Percentiles rank a stretch among this genome's conserved stretches.
Conservation (phyloP, 1,284 basidiomycete genomes). For the Apiotrichum akiyoshidainum region DNA sequence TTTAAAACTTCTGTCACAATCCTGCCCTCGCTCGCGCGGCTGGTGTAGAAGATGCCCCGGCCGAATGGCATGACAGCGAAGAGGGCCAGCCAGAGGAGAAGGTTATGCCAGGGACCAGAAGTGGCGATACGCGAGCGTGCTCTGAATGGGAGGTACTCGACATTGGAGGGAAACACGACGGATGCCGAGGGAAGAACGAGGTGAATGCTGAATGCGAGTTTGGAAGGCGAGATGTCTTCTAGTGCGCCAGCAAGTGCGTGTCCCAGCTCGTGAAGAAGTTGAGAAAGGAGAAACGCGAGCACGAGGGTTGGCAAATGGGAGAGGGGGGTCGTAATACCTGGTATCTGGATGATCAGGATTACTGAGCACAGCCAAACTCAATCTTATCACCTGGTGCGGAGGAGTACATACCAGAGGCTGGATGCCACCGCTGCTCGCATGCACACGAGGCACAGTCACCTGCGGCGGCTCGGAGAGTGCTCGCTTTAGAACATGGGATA, state of each 20-base stretch:
- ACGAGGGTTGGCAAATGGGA: conserved; percentile 43
- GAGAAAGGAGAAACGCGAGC: conserved; percentile 40
- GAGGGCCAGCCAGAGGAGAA: conserved; percentile 30
- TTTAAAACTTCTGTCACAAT: conserved; percentile 31
- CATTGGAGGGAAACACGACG: conserved; percentile 36
- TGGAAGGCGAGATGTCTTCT: conserved; percentile 37
- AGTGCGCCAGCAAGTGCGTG: conserved; percentile 44
- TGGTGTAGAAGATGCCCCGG: conserved; percentile 31
- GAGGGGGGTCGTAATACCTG: conserved; percentile 45
- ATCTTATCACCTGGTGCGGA: not conserved
- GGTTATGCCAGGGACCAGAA: conserved; percentile 45
- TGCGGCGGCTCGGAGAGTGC: conserved; percentile 4
- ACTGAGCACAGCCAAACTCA: not conserved
- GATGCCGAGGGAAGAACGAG: conserved; percentile 39
- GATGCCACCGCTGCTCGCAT: conserved; percentile 22
- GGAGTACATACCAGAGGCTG: conserved; percentile 33
- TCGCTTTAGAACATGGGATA: conserved; percentile 1
- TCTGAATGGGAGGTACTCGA: conserved; percentile 32
- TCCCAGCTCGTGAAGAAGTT: conserved; percentile 47
- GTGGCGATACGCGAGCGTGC: conserved; percentile 42
- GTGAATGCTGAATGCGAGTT: conserved; percentile 33
- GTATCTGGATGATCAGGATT: conserved; percentile 32
- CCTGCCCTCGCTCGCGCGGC: conserved; percentile 24
- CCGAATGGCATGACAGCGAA: conserved; percentile 8
- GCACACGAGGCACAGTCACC: not conserved